Evolutionary conservation across 2,329 filamentous ascomycete genomes (phyloP), one percentile per base, ranked within the genome.

Genomic region (Taxawa tesnikishii): DNA sequence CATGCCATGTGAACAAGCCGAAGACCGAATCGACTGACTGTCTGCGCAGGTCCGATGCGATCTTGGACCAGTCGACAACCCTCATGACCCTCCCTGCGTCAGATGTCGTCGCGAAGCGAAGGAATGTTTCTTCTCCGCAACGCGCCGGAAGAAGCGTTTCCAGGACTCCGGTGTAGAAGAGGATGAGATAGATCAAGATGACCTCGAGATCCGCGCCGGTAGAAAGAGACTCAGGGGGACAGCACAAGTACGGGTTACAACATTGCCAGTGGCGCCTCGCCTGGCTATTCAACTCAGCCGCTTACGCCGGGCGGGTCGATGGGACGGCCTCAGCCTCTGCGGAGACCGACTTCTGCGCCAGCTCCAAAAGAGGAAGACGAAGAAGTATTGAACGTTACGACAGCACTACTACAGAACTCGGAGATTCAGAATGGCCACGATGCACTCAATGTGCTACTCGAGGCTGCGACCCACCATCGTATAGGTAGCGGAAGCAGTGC

Each of bases 51-150:
- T 55, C 47, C 65, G 68, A 32, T 75, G 71, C 52, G 68, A 73
- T 42, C 56, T 73, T 29, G 68, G 68, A 21, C 80, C 78, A 48
- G 88, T 96, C 52, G 90, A 96, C 60, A 88, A 90, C 48, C 90
- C 90, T 15, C 77, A 87, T 57, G 84, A 93, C 47, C 88, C 88
- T 34, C 90, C 90, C 3, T 98, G 90, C 56, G 82, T 88, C 38
- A 77, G 90, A 51, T 98, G 90, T 55, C 79, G 85, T 32, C 78
- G 90, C 44, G 90, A 98, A 65, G 84, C 79, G 62, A 96, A 96
- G 57, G 80, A 94, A 49, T 98, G 90, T 65, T 93, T 80, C 68
- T 98, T 98, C 65, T 93, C 85, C 40, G 83, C 85, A 13, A 96
- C 87, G 18, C 73, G 90, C 31, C 77, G 90, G 51, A 96, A 96